Percentiles rank a stretch among this genome's conserved stretches.
phyloP scores from a whole-genome alignment of 306 rosid species.

The Spatholobus suberectus region DNA sequence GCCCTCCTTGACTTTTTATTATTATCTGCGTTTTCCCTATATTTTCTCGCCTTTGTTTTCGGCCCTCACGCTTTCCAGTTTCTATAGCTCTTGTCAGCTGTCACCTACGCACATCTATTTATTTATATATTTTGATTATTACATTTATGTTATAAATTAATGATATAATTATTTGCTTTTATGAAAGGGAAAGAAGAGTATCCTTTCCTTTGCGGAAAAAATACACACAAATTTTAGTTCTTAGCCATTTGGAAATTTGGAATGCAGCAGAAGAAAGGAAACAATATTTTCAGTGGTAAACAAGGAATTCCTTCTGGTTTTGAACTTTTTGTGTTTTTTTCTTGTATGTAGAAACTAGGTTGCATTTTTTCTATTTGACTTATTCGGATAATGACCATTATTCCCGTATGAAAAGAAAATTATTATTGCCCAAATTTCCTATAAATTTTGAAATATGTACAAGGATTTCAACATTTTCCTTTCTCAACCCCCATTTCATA shows the following conservation, averaged over 20 bases:
- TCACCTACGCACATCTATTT: background rate
- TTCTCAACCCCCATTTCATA: no score
- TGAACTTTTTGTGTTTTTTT: background rate
- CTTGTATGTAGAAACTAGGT: background rate
- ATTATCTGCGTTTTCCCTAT: background rate
- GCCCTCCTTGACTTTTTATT: constrained; percentile 38
- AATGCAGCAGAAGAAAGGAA: background rate
- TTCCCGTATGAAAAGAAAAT: no score
- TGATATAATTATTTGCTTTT: background rate
- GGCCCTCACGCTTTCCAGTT: constrained; percentile 4
- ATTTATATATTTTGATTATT: background rate
- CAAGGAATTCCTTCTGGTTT: background rate
- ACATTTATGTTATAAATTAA: background rate
- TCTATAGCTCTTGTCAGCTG: background rate
- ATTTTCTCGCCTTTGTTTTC: constrained; percentile 21
- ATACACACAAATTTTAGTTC: background rate
- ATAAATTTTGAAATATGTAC: no score
- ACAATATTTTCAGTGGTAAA: background rate
- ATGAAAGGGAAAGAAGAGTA: background rate
- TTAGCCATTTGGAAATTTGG: background rate
- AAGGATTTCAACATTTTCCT: no score
- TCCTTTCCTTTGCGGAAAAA: background rate
- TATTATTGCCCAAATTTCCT: no score
- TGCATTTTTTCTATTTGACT: background rate
- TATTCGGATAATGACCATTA: no score